Base-by-base conservation (phyloP, 2,329 filamentous ascomycete genomes). In the Pseudocercospora musae region DNA sequence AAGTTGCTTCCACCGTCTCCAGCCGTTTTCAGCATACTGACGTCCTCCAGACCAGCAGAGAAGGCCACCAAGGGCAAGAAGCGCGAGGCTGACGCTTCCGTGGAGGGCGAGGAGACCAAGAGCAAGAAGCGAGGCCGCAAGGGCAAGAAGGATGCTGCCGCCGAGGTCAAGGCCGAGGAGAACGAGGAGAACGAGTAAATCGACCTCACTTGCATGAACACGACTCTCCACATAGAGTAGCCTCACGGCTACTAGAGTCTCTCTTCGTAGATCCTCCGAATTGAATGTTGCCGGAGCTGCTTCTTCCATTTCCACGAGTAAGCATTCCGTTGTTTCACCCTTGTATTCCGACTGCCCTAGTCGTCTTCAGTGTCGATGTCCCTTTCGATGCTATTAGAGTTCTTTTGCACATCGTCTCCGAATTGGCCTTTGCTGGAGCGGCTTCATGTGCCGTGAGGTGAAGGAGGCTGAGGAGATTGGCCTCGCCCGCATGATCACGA, bases 81-180 rank as follows among this genome's bases (percentile, higher is more conserved):
- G 71, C 65, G 71, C 66, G 69, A 74, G 62, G 64, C 75, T 4
- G 13, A 29, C 11, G 20, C 23, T 23, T 29, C 25, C 1, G 44
- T 49, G 13, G 40, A 27, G 13, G 18, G 27, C 13, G 55, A 56
- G 15, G 59, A 48, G n/a, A 40, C 55, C 23, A 46, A 56, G 33
- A 42, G 58, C 31, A 7, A 15, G 49, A 23, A 75, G 78, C 49
- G 64, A 62, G 48, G 62, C 62, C 46, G 21, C 23, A 66, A 77
- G 49, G 66, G 77, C 11, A 81, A 82, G 69, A 77, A 78, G 23
- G 72, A 74, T 8, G 56, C 57, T 1, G 44, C 9, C 21, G 62
- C 71, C 13, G 63, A 63, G 21, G 77, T 75, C 65, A 75, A 76
- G 63, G 81, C 84, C 66, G 77, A 77, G 62, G 81, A 78, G 1